These are phyloP conservation scores for Sclerotinia subarctica DNA, from an alignment of 2,329 filamentous ascomycete genomes.

Conservation along the genomic window DNA sequence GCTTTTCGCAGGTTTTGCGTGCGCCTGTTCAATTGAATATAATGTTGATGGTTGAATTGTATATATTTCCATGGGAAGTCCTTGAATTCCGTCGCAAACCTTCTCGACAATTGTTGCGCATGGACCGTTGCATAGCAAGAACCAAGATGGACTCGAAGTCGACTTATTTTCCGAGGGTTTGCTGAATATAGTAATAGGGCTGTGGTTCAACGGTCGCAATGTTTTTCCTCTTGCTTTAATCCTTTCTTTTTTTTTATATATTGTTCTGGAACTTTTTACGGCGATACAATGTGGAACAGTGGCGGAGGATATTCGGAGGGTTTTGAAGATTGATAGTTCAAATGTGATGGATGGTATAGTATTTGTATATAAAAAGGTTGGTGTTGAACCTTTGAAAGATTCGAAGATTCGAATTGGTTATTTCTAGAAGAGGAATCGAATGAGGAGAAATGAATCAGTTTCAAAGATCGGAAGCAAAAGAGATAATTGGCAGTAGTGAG, in stretches of 20 bases:
- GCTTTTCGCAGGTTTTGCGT: neutral
- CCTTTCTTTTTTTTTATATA: neutral
- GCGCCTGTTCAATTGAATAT: neutral
- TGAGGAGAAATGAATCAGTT: neutral
- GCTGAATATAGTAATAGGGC: neutral
- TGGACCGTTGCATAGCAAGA: conserved; percentile 31
- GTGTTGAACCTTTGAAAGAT: neutral
- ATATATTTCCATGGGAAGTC: conserved; percentile 27
- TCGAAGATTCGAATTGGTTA: neutral
- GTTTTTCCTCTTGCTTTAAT: neutral
- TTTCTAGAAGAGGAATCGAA: neutral
- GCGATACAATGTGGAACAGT: conserved; percentile 1
- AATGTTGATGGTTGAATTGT: conserved; percentile 23
- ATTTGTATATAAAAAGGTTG: neutral
- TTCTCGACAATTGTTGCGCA: conserved; percentile 24
- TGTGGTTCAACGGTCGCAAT: neutral
- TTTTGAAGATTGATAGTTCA: conserved; percentile 14
- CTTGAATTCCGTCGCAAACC: conserved; percentile 13
- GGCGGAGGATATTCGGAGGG: neutral
- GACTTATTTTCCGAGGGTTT: neutral
- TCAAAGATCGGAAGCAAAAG: neutral
- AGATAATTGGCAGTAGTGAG: neutral
- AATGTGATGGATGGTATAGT: neutral
- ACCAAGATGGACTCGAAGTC: conserved; percentile 23
- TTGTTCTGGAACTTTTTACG: conserved; percentile 2